Evolutionary conservation across 1,284 basidiomycete genomes (phyloP).

Genomic region (Lignosus rhinocerotis): DNA sequence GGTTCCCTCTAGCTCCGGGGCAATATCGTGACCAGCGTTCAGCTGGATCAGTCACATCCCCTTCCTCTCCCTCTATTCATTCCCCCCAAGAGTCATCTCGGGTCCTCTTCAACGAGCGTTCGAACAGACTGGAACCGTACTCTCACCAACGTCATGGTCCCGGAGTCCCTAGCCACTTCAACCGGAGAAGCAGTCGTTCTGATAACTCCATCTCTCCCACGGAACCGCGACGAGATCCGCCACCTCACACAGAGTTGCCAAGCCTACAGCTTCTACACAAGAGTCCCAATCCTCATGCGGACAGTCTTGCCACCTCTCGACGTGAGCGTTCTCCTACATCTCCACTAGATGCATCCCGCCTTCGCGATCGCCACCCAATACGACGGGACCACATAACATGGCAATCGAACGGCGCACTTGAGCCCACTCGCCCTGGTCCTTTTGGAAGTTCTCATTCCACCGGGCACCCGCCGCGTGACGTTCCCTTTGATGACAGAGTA

Average conservation of each 20-base stretch:
- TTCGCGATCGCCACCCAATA: slow-evolving; percentile 27
- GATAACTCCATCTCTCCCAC: slow-evolving; percentile 43
- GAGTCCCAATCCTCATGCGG: slow-evolving; percentile 16
- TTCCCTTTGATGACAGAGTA: slow-evolving; percentile 24
- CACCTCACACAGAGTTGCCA: slow-evolving; percentile 42
- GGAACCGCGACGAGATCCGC: slow-evolving; percentile 50
- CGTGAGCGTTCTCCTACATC: slow-evolving; percentile 23
- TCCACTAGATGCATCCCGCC: slow-evolving; percentile 20
- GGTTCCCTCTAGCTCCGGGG: slow-evolving; percentile 37
- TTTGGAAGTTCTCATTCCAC: slow-evolving; percentile 4
- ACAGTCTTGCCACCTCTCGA: slow-evolving; percentile 20
- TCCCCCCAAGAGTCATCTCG: slow-evolving; percentile 56
- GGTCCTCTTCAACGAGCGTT: slow-evolving; percentile 88
- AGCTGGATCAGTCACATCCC: slow-evolving; percentile 37
- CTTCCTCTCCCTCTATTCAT: slow-evolving; percentile 42
- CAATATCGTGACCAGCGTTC: slow-evolving; percentile 44
- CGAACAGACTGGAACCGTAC: slow-evolving; percentile 81
- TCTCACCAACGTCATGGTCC: slow-evolving; percentile 42
- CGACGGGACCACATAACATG: slow-evolving; percentile 16
- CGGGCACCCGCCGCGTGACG: slow-evolving; percentile 23
- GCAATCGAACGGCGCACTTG: slow-evolving; percentile 11
- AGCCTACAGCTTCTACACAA: slow-evolving; percentile 56
- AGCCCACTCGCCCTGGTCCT: slow-evolving; percentile 1
- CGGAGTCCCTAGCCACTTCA: slow-evolving; percentile 34
- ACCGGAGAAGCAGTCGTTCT: slow-evolving; percentile 46